Percentiles rank a stretch among this genome's conserved stretches.
phyloP scores from a whole-genome alignment of 1,139 yeast genomes.

The Pichiaceae sp. region DNA sequence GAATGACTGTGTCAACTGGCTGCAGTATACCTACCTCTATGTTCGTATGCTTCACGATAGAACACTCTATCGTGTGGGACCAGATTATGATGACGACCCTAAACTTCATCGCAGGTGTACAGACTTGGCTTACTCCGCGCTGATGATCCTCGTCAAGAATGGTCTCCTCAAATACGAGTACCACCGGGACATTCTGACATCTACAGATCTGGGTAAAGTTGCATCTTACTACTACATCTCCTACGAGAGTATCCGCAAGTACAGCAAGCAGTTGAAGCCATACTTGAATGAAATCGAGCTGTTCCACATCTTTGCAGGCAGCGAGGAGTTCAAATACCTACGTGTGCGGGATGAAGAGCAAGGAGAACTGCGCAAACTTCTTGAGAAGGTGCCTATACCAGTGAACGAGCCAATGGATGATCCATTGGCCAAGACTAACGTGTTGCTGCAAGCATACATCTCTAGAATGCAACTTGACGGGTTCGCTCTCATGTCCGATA shows the following conservation, averaged over 20 bases:
- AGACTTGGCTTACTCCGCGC: constrained; percentile 73
- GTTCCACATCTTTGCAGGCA: constrained; percentile 64
- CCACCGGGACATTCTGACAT: constrained; percentile 33
- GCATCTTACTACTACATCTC: constrained; percentile 84
- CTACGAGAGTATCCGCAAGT: constrained; percentile 60
- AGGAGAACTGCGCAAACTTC: constrained; percentile 60
- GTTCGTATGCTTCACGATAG: constrained; percentile 77
- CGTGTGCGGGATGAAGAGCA: constrained; percentile 86
- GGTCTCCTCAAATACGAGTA: constrained; percentile 54
- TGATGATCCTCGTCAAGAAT: constrained; percentile 45
- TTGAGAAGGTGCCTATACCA: constrained; percentile 80
- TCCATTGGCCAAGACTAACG: constrained; percentile 71
- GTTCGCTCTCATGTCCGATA: constrained; percentile 86
- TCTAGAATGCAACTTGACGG: constrained; percentile 74
- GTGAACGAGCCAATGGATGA: constrained; percentile 65
- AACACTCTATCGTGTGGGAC: constrained; percentile 64
- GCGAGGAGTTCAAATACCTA: constrained; percentile 79
- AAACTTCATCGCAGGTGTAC: constrained; percentile 42
- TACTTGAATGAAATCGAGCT: constrained; percentile 66
- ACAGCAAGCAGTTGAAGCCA: constrained; percentile 54
- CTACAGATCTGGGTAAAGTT: constrained; percentile 78
- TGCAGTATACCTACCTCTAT: constrained; percentile 70
- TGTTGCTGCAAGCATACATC: constrained; percentile 76
- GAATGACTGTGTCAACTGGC: constrained; percentile 71
- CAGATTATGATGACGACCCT: constrained; percentile 49